Evolutionary conservation across 495 filamentous ascomycete genomes (phyloP).

Genomic region (Podospora fimiseda): DNA sequence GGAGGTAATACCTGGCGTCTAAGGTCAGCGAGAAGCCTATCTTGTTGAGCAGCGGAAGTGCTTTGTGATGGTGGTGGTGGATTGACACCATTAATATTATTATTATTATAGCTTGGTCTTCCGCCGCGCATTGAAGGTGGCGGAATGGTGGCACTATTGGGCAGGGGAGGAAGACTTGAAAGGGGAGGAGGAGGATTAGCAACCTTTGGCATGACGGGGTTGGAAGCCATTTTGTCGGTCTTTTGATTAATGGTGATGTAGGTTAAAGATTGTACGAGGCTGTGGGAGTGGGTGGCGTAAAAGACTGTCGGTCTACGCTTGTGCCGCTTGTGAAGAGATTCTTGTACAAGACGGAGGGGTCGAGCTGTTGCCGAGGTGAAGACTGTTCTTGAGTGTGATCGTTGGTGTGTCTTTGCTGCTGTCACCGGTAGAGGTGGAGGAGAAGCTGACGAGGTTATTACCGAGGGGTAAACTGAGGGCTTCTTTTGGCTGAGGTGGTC

Average conservation of each 20-base stretch:
- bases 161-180: conserved; percentile 5
- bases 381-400: conserved; percentile 5
- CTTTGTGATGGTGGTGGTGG: conserved; percentile 11
- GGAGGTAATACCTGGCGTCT: conserved; percentile 21
- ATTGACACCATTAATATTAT: too few species aligned
- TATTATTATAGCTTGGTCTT: too few species aligned
- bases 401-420: neutral
- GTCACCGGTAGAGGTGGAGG: conserved; percentile 3
- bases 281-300: conserved; percentile 16
- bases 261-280: conserved; percentile 28
- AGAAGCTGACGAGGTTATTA: too few species aligned
- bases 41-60: conserved; percentile 6
- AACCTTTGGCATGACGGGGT: conserved; percentile 29
- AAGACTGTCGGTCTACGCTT: conserved; percentile 23
- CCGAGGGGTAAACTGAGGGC: conserved; percentile 2
- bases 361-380: conserved; percentile 16
- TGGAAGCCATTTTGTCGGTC: conserved; percentile 20
- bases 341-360: conserved; percentile 24
- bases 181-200: conserved; percentile 11
- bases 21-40: conserved; percentile 22
- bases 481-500: conserved; percentile 1
- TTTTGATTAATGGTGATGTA: conserved; percentile 40
- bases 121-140: neutral
- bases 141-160: neutral
- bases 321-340: conserved; percentile 9